Base-by-base conservation (phyloP, 352 stramenopile species). In the Globisporangium abappressorium region DNA sequence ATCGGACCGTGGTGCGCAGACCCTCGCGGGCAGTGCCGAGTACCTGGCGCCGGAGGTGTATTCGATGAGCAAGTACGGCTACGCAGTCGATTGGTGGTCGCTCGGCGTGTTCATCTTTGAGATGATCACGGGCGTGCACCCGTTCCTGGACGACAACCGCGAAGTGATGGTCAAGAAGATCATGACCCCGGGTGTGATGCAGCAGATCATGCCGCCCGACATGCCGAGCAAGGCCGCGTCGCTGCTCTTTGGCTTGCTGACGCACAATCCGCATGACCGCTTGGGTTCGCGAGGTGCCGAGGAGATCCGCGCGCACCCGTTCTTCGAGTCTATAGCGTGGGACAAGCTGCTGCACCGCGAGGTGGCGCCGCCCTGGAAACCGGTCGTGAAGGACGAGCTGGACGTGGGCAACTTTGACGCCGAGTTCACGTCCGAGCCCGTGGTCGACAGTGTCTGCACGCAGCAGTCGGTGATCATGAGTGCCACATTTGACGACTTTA, bases 21-120 rank as follows among this genome's bases (percentile, higher is more conserved):
- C 81, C 4, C 66, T 91, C 33, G 80, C 87, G 64, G 94, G 92
- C 9, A 97, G 87, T 41, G 86, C 89, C 4, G 90, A 98, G 71
- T 98, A 98, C 79, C 62, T 97, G 26, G 91, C 92, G 5, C 91
- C 93, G 15, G 93, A 98, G 54, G 77, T 91, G 14, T 87, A 91
- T 60, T 78, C 78, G 51, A 77, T 89, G 78, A 70, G 84, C 70
- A 87, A 85, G 70, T 91, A 93, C 57, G 79, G 79, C 76, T 95
- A 83, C 72, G 91, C 85, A 49, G 92, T 97, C 9, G 93, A 98
- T 70, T 98, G 92, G 92, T 98, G 92, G 92, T 96, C 89, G 57
- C 80, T 98, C 4, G 93, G 93, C 18, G 84, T 97, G 26, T 86
- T 97, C 33, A 64, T 97, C 14, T 95, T 86, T 65, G 93, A 98